Conservation (phyloP, 257 asterid genomes). For the Verbascum thapsus region DNA sequence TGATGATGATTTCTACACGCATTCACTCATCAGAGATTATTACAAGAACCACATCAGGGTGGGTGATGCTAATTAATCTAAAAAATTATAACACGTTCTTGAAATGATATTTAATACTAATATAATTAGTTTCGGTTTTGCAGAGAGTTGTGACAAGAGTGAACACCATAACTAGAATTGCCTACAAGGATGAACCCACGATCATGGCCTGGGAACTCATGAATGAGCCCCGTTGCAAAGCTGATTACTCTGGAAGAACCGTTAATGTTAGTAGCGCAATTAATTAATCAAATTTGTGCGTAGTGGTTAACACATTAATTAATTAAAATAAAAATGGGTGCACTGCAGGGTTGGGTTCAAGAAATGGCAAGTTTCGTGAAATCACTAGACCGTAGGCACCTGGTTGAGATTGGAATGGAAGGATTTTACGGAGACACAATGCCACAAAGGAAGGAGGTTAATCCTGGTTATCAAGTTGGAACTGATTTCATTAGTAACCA, state of each 20-base stretch:
- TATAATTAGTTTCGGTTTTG: background rate
- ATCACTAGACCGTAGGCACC: constrained; percentile 54
- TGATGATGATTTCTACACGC: constrained; percentile 78
- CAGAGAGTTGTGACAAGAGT: constrained; percentile 71
- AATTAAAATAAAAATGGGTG: background rate
- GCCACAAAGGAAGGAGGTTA: constrained; percentile 53
- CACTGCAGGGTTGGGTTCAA: constrained; percentile 49
- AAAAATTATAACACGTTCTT: too few species aligned
- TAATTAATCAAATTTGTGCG: background rate
- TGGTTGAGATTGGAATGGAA: constrained; percentile 71
- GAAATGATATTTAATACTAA: too few species aligned
- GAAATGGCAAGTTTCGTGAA: constrained; percentile 73
- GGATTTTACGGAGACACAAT: constrained; percentile 82
- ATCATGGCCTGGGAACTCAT: constrained; percentile 97
- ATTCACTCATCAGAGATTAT: constrained; percentile 52
- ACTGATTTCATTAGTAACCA: constrained; percentile 67
- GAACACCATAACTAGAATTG: constrained; percentile 50
- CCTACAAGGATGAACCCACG: constrained; percentile 65
- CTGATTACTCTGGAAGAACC: constrained; percentile 68
- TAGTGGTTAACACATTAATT: background rate
- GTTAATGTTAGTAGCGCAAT: constrained; percentile 43
- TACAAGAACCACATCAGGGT: constrained; percentile 74
- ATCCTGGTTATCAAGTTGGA: constrained; percentile 80
- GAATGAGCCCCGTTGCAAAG: constrained; percentile 82
- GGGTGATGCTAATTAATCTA: background rate